Percentiles rank a stretch among this genome's conserved stretches.
phyloP scores from a whole-genome alignment of 1,284 basidiomycete species.

The Malassezia pachydermatis region DNA sequence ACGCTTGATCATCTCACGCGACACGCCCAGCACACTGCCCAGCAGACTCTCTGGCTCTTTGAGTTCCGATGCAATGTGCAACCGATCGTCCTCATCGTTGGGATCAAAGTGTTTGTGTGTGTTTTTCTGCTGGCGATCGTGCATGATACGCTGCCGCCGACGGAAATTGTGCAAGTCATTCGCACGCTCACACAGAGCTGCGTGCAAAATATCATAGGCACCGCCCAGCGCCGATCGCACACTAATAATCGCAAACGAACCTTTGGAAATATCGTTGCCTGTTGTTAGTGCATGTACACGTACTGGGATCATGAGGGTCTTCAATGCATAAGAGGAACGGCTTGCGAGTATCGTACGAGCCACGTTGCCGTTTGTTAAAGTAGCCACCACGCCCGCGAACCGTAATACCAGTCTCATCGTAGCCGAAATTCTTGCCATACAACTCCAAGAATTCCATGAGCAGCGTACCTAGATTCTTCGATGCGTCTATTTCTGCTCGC shows the following conservation, averaged over 20 bases:
- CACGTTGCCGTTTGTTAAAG: slow-evolving; percentile 51
- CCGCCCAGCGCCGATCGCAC: slow-evolving; percentile 75
- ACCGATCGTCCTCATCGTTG: slow-evolving; percentile 9
- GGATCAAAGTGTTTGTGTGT: slow-evolving; percentile 9
- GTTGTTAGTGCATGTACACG: slow-evolving; percentile 47
- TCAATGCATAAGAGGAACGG: slow-evolving; percentile 70
- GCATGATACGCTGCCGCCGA: slow-evolving; percentile 15
- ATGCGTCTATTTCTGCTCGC: slow-evolving; percentile 71
- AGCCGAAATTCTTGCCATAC: slow-evolving; percentile 81
- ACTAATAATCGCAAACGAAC: slow-evolving; percentile 71
- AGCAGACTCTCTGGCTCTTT: slow-evolving; percentile 61
- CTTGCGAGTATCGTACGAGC: slow-evolving; percentile 49
- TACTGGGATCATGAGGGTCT: slow-evolving; percentile 82
- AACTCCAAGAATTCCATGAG: slow-evolving; percentile 94
- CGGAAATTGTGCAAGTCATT: slow-evolving; percentile 20
- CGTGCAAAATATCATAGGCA: slow-evolving; percentile 70
- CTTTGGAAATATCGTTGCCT: slow-evolving; percentile 88
- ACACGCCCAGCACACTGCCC: slow-evolving; percentile 67
- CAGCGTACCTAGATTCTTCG: slow-evolving; percentile 76
- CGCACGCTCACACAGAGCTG: slow-evolving; percentile 47
- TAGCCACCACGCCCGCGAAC: slow-evolving; percentile 66
- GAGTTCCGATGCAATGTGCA: slow-evolving; percentile 21
- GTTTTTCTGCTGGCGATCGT: slow-evolving; percentile 7
- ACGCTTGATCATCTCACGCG: slow-evolving; percentile 60
- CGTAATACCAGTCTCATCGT: slow-evolving; percentile 61